A percentile compares a stretch with the other conserved stretches of the same genome.
Conservation (phyloP, 768 basidiomycete species). For the Kwoniella dejecticola region DNA sequence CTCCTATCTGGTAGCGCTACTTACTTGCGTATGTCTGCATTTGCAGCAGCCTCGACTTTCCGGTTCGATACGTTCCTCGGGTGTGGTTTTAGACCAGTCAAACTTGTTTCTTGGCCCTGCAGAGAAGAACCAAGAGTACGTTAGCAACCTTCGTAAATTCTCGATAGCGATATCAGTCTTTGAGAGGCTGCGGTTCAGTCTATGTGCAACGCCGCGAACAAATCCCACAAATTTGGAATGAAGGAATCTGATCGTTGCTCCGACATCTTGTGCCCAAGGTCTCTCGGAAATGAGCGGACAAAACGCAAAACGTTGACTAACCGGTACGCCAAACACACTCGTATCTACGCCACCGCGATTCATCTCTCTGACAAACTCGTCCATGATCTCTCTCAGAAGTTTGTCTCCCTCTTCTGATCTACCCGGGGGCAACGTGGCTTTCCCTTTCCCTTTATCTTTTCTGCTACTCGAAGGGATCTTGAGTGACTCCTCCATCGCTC, state of each 20-base stretch:
- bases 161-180: no score
- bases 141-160: not conserved
- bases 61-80: conserved; percentile 49
- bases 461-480: not conserved
- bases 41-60: conserved; percentile 34
- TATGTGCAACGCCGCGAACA: no score
- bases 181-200: no score
- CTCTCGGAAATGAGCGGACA: no score
- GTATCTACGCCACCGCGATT: conserved; percentile 49
- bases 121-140: not conserved
- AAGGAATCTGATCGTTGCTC: no score
- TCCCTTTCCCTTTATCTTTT: conserved; percentile 32
- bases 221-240: no score
- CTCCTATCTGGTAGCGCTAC: conserved; percentile 2
- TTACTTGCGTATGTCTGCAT: conserved; percentile 41
- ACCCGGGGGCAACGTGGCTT: conserved; percentile 18
- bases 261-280: no score
- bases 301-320: not conserved
- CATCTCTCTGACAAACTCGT: conserved; percentile 41
- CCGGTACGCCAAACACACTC: conserved; percentile 43
- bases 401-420: conserved; percentile 49
- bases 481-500: conserved; percentile 33
- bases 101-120: conserved; percentile 13
- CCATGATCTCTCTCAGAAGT: conserved; percentile 50
- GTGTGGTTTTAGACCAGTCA: conserved; percentile 39